Conservation (phyloP, 257 asterid genomes). For the Gentiana dahurica region DNA sequence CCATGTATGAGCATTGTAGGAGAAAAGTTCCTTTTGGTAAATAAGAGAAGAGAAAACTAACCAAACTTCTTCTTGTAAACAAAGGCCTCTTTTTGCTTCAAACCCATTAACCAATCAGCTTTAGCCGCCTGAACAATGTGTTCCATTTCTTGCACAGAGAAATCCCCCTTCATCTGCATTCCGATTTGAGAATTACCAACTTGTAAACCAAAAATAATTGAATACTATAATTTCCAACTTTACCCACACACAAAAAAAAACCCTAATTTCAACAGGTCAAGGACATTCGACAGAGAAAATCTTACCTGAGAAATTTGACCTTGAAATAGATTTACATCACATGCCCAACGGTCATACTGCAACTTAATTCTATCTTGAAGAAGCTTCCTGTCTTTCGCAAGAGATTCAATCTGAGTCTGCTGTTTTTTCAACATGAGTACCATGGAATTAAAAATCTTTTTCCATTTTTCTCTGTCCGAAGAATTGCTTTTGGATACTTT, state of each 20-base stretch:
- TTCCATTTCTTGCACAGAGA: constrained; percentile 45
- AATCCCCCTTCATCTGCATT: constrained; percentile 23
- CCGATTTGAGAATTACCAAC: background rate
- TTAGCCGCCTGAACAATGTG: constrained; percentile 31
- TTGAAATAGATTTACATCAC: constrained; percentile 20
- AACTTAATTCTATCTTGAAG: constrained; percentile 42
- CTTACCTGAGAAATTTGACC: constrained; percentile 45
- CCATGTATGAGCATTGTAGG: too few relatives aligned
- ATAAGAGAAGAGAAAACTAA: constrained; percentile 16
- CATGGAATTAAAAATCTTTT: constrained; percentile 34
- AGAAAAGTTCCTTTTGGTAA: background rate
- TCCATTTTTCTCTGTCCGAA: constrained; percentile 44
- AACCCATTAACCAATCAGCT: constrained; percentile 36
- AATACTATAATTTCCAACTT: too few relatives aligned
- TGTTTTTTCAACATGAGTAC: constrained; percentile 34
- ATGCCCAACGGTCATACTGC: constrained; percentile 22
- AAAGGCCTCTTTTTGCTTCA: constrained; percentile 48
- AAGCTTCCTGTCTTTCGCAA: constrained; percentile 33
- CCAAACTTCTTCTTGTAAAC: constrained; percentile 54
- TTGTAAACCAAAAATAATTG: too few relatives aligned
- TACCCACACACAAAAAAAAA: background rate
- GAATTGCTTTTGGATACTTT: constrained; percentile 13
- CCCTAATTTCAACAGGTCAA: constrained; percentile 1
- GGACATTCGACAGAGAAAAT: background rate
- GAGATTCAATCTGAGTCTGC: constrained; percentile 24